Percentiles rank a stretch among this genome's conserved stretches.
Conservation (phyloP, 2,329 filamentous ascomycete species). For the Trichophaea hybrida region DNA sequence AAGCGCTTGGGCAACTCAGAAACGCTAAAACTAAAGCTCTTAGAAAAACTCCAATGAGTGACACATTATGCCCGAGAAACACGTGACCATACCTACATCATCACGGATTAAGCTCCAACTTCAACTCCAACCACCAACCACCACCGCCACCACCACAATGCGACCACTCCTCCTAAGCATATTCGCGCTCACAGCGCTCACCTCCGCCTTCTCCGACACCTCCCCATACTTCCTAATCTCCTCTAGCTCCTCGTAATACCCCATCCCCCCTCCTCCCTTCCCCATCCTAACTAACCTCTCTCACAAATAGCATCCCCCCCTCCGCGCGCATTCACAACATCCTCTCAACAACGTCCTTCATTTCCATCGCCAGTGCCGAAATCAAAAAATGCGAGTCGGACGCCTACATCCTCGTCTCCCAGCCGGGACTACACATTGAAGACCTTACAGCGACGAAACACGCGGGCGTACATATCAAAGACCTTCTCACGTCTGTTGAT, state of each 20-base stretch:
- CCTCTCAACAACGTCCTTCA: constrained; percentile 18
- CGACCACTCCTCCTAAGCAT: neutral
- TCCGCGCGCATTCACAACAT: constrained; percentile 3
- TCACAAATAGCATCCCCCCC: neutral
- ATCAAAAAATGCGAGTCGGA: constrained; percentile 25
- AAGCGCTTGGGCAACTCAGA: too few relatives aligned
- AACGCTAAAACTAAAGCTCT: too few relatives aligned
- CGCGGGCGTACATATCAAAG: constrained; percentile 11
- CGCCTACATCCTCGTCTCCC: constrained; percentile 26
- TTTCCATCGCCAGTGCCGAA: constrained; percentile 18
- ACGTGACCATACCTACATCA: too few relatives aligned
- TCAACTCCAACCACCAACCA: too few relatives aligned
- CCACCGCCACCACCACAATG: neutral
- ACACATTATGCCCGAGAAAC: too few relatives aligned
- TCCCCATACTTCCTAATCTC: constrained; percentile 51
- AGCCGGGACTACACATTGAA: constrained; percentile 24
- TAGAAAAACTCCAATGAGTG: too few relatives aligned
- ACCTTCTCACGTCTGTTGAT: constrained; percentile 11
- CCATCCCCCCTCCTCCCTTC: constrained; percentile 4
- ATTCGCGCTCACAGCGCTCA: constrained; percentile 9
- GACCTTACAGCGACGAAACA: constrained; percentile 21
- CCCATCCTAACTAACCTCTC: neutral
- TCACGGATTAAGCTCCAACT: too few relatives aligned
- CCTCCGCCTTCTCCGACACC: constrained; percentile 61
- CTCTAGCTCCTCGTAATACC: neutral